These are phyloP conservation scores for Microstegium vimineum DNA, from an alignment of 176 grass and related monocot species.

Conservation along the genomic window DNA sequence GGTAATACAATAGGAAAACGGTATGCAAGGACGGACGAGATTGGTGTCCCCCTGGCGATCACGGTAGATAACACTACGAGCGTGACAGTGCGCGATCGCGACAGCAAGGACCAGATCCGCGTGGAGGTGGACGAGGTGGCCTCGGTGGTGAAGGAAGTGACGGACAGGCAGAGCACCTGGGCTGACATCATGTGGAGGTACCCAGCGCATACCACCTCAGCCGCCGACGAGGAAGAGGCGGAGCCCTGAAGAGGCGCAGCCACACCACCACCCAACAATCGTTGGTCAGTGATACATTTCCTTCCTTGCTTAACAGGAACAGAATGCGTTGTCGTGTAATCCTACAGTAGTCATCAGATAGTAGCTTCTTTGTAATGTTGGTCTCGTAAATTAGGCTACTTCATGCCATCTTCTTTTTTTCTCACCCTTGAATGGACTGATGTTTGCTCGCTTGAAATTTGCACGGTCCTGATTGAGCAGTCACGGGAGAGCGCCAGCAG, in stretches of 20 bases:
- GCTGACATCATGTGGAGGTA: slow-evolving; percentile 87
- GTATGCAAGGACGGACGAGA: slow-evolving; percentile 71
- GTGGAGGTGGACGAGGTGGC: slow-evolving; percentile 71
- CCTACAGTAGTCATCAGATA: neutral
- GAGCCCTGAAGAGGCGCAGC: slow-evolving; percentile 26
- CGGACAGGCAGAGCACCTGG: slow-evolving; percentile 78
- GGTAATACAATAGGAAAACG: slow-evolving; percentile 79
- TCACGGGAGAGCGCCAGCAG: too few species aligned
- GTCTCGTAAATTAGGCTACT: neutral
- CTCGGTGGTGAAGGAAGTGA: slow-evolving; percentile 65
- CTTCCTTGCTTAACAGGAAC: slow-evolving; percentile 1
- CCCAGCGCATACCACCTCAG: slow-evolving; percentile 37
- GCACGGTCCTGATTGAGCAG: too few species aligned
- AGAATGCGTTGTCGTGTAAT: neutral
- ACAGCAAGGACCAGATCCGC: slow-evolving; percentile 83
- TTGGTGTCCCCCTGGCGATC: slow-evolving; percentile 70
- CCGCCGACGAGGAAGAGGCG: slow-evolving; percentile 40
- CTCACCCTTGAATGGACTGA: neutral
- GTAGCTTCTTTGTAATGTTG: neutral
- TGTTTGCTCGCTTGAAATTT: too few species aligned
- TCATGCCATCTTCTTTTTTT: accelerated
- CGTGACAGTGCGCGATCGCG: slow-evolving; percentile 70
- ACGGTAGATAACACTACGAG: slow-evolving; percentile 61
- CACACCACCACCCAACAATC: neutral
- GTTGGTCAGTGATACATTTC: neutral